These are phyloP conservation scores for Sclerotinia subarctica DNA, from an alignment of 2,329 filamentous ascomycete genomes.

Conservation along the genomic window DNA sequence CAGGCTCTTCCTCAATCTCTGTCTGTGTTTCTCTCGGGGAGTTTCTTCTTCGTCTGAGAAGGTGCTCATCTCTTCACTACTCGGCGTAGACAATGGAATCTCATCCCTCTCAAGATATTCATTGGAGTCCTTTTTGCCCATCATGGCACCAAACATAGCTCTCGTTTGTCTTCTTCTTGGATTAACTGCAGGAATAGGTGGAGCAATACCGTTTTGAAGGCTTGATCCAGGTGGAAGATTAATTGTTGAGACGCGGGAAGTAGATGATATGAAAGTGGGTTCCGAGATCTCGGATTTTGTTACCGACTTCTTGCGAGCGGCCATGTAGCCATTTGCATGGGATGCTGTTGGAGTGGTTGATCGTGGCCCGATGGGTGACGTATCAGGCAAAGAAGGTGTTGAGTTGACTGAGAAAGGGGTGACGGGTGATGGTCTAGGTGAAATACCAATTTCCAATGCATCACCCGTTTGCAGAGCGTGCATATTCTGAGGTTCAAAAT, in stretches of 20 bases:
- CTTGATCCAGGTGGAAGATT: slow-evolving; percentile 35
- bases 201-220: slow-evolving; percentile 32
- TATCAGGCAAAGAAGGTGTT: slow-evolving; percentile 33
- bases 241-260: slow-evolving; percentile 37
- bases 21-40: slow-evolving; percentile 25
- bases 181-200: slow-evolving; percentile 39
- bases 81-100: slow-evolving; percentile 34
- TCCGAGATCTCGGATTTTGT: slow-evolving; percentile 39
- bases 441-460: slow-evolving; percentile 31
- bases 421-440: slow-evolving; percentile 36
- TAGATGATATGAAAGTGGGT: slow-evolving; percentile 37
- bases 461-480: slow-evolving; percentile 28
- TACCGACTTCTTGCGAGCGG: slow-evolving; percentile 35
- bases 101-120: slow-evolving; percentile 28
- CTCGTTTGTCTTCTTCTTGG: slow-evolving; percentile 37
- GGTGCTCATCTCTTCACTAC: slow-evolving; percentile 37
- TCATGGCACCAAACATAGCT: slow-evolving; percentile 35
- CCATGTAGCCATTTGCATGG: slow-evolving; percentile 24
- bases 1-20: slow-evolving; percentile 35
- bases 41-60: slow-evolving; percentile 38
- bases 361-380: slow-evolving; percentile 28
- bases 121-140: slow-evolving; percentile 28
- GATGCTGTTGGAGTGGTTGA: slow-evolving; percentile 29
- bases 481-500: slow-evolving; percentile 33
- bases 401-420: slow-evolving; percentile 36